Percentiles rank a stretch among this genome's conserved stretches.
These are phyloP conservation scores for Didymella lethalis DNA, from an alignment of 2,329 filamentous ascomycete genomes.

Conservation along the genomic window DNA sequence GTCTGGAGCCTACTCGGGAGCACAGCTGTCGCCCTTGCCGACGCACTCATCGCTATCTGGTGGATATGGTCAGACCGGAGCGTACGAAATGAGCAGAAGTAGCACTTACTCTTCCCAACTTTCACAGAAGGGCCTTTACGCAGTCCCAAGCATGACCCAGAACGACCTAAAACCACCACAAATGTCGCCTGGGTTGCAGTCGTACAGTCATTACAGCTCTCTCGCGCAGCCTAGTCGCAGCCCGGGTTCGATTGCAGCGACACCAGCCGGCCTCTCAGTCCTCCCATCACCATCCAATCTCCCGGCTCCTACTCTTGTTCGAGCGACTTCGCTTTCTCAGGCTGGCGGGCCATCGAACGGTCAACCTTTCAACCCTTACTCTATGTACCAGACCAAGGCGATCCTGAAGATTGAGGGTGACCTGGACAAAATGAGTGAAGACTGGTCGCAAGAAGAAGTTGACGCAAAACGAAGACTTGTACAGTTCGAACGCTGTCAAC, in stretches of 20 bases:
- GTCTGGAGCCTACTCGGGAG: conserved; percentile 43
- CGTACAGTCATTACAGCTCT: conserved; percentile 55
- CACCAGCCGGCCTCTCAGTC: conserved; percentile 38
- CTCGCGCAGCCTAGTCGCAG: conserved; percentile 56
- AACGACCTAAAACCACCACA: conserved; percentile 45
- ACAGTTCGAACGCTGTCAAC: conserved; percentile 83
- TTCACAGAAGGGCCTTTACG: conserved; percentile 48
- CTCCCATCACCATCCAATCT: conserved; percentile 56
- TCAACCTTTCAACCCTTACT: conserved; percentile 74
- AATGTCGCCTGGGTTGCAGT: conserved; percentile 46
- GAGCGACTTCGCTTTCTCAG: conserved; percentile 71
- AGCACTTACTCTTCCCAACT: conserved; percentile 42
- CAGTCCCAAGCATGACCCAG: conserved; percentile 39
- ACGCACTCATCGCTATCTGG: conserved; percentile 48
- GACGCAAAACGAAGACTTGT: conserved; percentile 83
- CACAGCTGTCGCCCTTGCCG: conserved; percentile 50
- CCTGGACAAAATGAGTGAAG: conserved; percentile 80
- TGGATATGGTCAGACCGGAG: conserved; percentile 47
- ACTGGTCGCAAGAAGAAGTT: conserved; percentile 85
- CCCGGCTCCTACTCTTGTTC: conserved; percentile 68
- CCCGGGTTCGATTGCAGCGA: conserved; percentile 50
- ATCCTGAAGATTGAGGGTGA: conserved; percentile 85
- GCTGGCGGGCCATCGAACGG: conserved; percentile 55
- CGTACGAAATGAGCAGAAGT: conserved; percentile 51
- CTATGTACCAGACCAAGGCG: conserved; percentile 81